Conservation (phyloP, 345 rosid species). For the Jatropha curcas region DNA sequence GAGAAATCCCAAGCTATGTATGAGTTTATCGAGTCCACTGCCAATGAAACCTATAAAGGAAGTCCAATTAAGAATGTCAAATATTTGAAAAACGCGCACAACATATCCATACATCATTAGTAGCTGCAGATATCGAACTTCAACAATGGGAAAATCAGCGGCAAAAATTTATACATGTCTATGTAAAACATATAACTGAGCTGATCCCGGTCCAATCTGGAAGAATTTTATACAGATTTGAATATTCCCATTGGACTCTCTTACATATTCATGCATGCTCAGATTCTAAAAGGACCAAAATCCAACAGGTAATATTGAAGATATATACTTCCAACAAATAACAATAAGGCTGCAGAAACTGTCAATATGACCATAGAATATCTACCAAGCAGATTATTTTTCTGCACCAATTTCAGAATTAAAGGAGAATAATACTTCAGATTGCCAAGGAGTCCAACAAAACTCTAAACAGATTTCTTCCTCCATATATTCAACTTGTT, state of each 20-base stretch:
- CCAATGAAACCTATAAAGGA: constrained; percentile 60
- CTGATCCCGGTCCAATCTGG: background rate
- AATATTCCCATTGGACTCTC: background rate
- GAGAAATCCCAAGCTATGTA: constrained; percentile 98
- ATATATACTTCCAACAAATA: background rate
- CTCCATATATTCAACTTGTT: background rate
- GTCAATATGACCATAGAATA: background rate
- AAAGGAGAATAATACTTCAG: background rate
- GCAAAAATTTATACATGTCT: background rate
- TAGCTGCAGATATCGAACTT: background rate
- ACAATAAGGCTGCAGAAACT: background rate
- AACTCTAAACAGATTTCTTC: background rate
- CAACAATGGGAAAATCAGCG: background rate
- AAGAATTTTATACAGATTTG: background rate
- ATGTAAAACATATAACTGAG: background rate
- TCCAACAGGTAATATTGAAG: background rate
- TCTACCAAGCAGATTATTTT: constrained; percentile 2
- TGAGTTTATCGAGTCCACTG: constrained; percentile 85
- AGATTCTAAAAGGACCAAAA: background rate
- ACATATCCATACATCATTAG: background rate
- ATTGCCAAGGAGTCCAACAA: background rate
- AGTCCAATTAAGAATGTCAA: constrained; percentile 9
- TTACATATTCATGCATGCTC: background rate
- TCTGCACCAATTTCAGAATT: constrained; percentile 1
- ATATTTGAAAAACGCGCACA: background rate